Evolutionary conservation across 2,329 filamentous ascomycete species (phyloP).

Genomic region (Fusarium scirpi): DNA sequence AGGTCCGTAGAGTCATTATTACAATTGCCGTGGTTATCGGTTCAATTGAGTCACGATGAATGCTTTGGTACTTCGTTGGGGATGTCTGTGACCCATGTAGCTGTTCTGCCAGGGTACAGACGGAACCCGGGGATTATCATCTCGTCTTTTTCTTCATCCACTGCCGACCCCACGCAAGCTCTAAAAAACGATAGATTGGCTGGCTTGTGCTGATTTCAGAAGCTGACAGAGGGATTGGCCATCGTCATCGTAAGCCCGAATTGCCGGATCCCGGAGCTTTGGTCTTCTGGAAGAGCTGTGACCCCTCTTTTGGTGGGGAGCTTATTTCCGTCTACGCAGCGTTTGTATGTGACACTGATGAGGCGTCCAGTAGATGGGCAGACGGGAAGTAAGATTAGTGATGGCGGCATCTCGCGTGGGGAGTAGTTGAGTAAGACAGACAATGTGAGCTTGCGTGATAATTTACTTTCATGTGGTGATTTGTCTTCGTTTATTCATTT

Average conservation of each 20-base stretch:
- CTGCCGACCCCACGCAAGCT: conserved; percentile 2
- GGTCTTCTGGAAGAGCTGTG: not conserved
- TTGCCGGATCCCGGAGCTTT: conserved; percentile 17
- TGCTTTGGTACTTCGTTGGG: not conserved
- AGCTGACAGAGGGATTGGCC: not conserved
- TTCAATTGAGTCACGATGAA: no score
- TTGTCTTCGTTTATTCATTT: not conserved
- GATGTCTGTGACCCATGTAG: conserved; percentile 4
- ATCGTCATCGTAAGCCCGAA: conserved; percentile 11
- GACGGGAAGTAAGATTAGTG: not conserved
- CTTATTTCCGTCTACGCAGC: not conserved
- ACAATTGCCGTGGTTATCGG: not conserved
- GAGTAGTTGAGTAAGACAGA: no score
- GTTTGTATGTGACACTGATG: not conserved
- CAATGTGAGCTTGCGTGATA: not conserved
- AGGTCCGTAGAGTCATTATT: not conserved
- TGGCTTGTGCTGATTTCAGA: not conserved
- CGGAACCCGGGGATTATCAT: conserved; percentile 15
- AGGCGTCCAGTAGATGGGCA: not conserved
- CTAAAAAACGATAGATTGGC: conserved; percentile 10
- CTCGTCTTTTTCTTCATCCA: not conserved
- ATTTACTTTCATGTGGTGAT: not conserved
- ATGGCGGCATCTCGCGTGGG: not conserved
- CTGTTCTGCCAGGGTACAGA: not conserved
- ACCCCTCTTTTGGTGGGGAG: not conserved